These are phyloP conservation scores for Daldinia vernicosa DNA, from an alignment of 495 filamentous ascomycete species.

Conservation along the genomic window DNA sequence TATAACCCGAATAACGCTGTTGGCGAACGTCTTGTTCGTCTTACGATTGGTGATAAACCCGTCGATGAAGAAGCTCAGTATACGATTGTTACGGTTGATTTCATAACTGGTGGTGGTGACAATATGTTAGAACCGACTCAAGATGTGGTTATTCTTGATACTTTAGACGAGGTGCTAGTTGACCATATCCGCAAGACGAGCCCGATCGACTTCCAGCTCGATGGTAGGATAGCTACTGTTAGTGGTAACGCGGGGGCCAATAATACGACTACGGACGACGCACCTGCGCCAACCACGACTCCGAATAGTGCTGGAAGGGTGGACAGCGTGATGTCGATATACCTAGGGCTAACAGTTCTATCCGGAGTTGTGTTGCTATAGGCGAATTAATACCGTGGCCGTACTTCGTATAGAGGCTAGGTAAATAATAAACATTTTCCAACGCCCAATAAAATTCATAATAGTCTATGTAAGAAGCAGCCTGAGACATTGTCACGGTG, in stretches of 20 bases:
- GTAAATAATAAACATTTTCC: too few relatives aligned
- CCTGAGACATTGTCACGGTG: too few relatives aligned
- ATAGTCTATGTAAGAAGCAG: too few relatives aligned
- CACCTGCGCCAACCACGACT: neutral
- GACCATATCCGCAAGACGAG: conserved; percentile 54
- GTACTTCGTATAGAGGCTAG: too few relatives aligned
- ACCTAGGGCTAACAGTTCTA: conserved; percentile 7
- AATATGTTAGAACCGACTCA: conserved; percentile 56
- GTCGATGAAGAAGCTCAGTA: conserved; percentile 54
- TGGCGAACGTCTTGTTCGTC: conserved; percentile 51
- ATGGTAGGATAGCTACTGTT: conserved; percentile 57
- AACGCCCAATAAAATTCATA: too few relatives aligned
- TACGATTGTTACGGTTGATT: conserved; percentile 63
- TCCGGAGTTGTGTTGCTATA: conserved; percentile 9
- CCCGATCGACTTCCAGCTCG: conserved; percentile 58
- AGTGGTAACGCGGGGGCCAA: conserved; percentile 22
- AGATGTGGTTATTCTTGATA: conserved; percentile 56
- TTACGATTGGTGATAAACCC: conserved; percentile 52
- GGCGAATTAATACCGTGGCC: neutral
- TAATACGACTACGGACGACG: conserved; percentile 1
- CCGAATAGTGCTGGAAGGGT: conserved; percentile 11
- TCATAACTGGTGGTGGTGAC: conserved; percentile 64
- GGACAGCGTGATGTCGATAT: neutral
- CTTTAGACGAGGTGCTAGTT: conserved; percentile 61
- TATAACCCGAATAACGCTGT: conserved; percentile 53